These are phyloP conservation scores for Penicillium palitans DNA, from an alignment of 2,329 filamentous ascomycete genomes.

Conservation along the genomic window DNA sequence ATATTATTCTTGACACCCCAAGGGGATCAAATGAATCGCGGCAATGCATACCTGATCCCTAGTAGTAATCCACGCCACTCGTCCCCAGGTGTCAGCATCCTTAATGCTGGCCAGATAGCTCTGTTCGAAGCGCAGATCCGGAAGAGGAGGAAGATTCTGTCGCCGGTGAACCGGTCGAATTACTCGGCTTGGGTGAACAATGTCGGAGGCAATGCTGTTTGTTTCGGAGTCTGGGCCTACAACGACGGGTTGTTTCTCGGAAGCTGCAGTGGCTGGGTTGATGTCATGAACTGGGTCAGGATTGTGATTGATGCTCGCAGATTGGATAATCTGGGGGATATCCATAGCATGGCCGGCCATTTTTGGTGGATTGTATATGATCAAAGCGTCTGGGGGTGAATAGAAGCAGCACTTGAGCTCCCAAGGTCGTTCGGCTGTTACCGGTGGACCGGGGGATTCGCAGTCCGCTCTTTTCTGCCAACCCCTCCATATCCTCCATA, in stretches of 20 bases:
- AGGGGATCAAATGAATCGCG: not conserved
- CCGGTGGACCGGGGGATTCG: conserved; percentile 12
- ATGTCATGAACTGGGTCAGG: conserved; percentile 74
- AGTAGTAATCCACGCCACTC: conserved; percentile 78
- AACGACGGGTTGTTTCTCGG: conserved; percentile 65
- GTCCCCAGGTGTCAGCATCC: conserved; percentile 74
- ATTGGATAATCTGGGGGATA: conserved; percentile 76
- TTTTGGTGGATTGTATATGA: conserved; percentile 4
- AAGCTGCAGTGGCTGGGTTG: conserved; percentile 75
- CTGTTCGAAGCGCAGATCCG: conserved; percentile 93
- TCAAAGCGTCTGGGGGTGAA: not conserved
- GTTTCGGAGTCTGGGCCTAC: conserved; percentile 44
- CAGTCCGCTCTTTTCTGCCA: conserved; percentile 25
- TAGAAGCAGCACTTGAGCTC: not conserved
- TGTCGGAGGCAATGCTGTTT: conserved; percentile 49
- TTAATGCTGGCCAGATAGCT: conserved; percentile 92
- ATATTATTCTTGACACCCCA: not conserved
- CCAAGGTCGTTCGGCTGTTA: conserved; percentile 6
- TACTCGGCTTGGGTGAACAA: conserved; percentile 43
- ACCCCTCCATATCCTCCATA: conserved; percentile 25
- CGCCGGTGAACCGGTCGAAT: conserved; percentile 40
- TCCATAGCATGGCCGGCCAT: conserved; percentile 65
- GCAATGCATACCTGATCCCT: conserved; percentile 71
- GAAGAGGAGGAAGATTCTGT: conserved; percentile 65
- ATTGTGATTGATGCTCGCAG: conserved; percentile 70